These are phyloP conservation scores for Cyberlindnera galapagoensis DNA, from an alignment of 805 yeast species.

Conservation along the genomic window DNA sequence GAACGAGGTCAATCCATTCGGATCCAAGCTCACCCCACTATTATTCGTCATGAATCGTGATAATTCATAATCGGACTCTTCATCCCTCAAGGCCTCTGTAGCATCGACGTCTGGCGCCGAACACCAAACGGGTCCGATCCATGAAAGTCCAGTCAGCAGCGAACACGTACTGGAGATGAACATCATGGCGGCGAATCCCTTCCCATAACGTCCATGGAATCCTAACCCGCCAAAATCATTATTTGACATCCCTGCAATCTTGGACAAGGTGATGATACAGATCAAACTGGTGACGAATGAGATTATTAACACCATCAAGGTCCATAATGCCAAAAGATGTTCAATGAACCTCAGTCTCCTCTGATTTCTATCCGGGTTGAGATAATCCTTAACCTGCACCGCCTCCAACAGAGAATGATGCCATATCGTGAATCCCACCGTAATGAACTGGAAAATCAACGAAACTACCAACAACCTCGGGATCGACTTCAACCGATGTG, in stretches of 20 bases:
- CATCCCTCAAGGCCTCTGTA: background rate
- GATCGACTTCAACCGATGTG: too few relatives aligned
- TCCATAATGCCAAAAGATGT: slow-evolving; percentile 31
- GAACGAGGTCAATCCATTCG: too few relatives aligned
- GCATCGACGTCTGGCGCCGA: slow-evolving; percentile 33
- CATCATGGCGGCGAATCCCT: too few relatives aligned
- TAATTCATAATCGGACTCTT: too few relatives aligned
- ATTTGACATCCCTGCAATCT: slow-evolving; percentile 6
- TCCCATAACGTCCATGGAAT: too few relatives aligned
- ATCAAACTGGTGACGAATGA: slow-evolving; percentile 27
- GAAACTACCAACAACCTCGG: slow-evolving; percentile 27
- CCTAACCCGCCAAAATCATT: slow-evolving; percentile 40
- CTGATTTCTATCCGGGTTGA: background rate
- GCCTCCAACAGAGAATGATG: slow-evolving; percentile 20
- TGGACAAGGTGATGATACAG: too few relatives aligned
- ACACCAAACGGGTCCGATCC: slow-evolving; percentile 49
- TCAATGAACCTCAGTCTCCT: slow-evolving; percentile 19
- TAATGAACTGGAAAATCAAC: slow-evolving; percentile 24
- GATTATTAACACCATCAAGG: slow-evolving; percentile 30
- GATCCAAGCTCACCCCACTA: slow-evolving; percentile 1
- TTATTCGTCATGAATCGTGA: too few relatives aligned
- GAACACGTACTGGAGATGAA: too few relatives aligned
- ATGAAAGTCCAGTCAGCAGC: too few relatives aligned
- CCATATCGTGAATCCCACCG: slow-evolving; percentile 26
- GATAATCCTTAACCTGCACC: background rate